Percentiles rank a stretch among this genome's conserved stretches.
These are phyloP conservation scores for Candida oleophila DNA, from an alignment of 805 yeast species.

Conservation along the genomic window DNA sequence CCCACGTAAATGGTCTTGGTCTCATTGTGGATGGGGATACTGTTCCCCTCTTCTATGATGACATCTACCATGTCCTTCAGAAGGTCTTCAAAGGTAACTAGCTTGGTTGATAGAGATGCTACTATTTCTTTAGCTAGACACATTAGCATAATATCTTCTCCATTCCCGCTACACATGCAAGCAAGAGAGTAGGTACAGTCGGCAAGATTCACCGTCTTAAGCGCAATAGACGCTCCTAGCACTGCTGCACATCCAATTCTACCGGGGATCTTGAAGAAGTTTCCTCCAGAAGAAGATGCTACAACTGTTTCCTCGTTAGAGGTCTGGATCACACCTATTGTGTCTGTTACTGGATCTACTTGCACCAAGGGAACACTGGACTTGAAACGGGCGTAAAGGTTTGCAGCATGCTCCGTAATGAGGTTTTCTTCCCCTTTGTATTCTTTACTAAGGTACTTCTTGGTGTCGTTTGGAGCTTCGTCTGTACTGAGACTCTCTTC, in stretches of 20 bases:
- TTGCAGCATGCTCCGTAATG: too few relatives aligned
- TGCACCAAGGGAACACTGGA: neutral
- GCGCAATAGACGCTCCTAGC: slow-evolving; percentile 44
- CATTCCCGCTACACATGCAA: slow-evolving; percentile 53
- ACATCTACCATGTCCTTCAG: slow-evolving; percentile 17
- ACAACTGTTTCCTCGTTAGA: slow-evolving; percentile 11
- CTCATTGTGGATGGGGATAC: slow-evolving; percentile 2
- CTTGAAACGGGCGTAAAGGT: slow-evolving; percentile 9
- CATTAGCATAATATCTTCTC: slow-evolving; percentile 51
- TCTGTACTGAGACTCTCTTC: too few relatives aligned
- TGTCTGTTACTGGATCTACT: slow-evolving; percentile 32
- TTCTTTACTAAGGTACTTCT: too few relatives aligned
- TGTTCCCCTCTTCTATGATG: slow-evolving; percentile 10
- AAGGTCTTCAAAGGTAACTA: slow-evolving; percentile 15
- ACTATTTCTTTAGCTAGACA: slow-evolving; percentile 35
- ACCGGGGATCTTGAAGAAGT: slow-evolving; percentile 47
- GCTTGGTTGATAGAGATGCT: slow-evolving; percentile 4
- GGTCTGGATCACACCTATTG: slow-evolving; percentile 41
- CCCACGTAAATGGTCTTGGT: slow-evolving; percentile 29
- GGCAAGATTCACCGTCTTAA: slow-evolving; percentile 7
- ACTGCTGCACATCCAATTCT: slow-evolving; percentile 56
- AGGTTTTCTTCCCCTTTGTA: too few relatives aligned
- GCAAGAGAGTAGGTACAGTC: slow-evolving; percentile 21
- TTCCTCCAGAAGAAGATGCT: slow-evolving; percentile 55
- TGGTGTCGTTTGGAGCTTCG: too few relatives aligned